Conservation (phyloP, 164 flowering plant genomes). For the Litsea cubeba region DNA sequence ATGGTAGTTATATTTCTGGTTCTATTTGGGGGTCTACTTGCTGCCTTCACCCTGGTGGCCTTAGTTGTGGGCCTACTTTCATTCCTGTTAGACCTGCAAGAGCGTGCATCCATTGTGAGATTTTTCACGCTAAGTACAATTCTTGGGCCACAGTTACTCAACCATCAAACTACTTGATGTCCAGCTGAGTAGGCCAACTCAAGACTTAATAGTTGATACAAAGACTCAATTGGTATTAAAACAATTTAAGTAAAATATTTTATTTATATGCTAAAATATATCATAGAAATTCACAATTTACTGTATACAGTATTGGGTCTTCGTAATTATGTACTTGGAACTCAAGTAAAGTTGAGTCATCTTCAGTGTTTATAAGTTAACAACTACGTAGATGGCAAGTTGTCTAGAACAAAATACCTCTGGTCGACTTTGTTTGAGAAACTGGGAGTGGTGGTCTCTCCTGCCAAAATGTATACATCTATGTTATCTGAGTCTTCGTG, state of each 20-base stretch:
- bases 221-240: not conserved
- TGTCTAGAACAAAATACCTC: too few species aligned
- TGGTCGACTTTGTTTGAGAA: too few species aligned
- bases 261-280: too few species aligned
- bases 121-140: not conserved
- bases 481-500: conserved; percentile 53
- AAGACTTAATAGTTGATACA: too few species aligned
- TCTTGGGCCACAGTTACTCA: not conserved
- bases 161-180: not conserved
- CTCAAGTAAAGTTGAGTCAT: too few species aligned
- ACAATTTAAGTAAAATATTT: too few species aligned
- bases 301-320: too few species aligned
- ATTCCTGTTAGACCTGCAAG: conserved; percentile 30
- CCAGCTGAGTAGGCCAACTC: not conserved
- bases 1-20: not conserved
- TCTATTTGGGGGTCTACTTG: not conserved
- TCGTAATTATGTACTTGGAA: too few species aligned
- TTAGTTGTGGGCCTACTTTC: conserved; percentile 14
- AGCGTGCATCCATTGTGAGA: not conserved
- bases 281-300: too few species aligned
- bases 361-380: too few species aligned
- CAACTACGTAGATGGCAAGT: too few species aligned
- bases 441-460: conserved; percentile 30
- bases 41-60: not conserved
- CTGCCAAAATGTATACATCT: conserved; percentile 52